Evolutionary conservation across 441 rosid genomes (phyloP).

Genomic region (Populus hybrid): DNA sequence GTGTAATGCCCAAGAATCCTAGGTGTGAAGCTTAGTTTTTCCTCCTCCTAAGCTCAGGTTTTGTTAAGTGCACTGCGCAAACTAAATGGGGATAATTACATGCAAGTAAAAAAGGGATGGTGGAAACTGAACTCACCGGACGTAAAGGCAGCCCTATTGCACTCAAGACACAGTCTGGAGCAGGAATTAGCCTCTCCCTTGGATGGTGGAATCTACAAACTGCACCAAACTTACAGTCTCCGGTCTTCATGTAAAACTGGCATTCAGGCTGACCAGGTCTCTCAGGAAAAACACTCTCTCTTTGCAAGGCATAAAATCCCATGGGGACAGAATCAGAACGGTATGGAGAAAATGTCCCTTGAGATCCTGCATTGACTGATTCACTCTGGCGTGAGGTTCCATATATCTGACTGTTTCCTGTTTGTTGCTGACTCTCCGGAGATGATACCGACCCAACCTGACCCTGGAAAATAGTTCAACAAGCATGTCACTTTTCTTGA

Average conservation of each 20-base stretch:
- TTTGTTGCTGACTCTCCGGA: constrained; percentile 65
- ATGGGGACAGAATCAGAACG: constrained; percentile 56
- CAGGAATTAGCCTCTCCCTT: constrained; percentile 83
- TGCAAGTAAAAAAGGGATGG: neutral
- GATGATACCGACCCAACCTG: constrained; percentile 86
- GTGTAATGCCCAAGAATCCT: too few species aligned
- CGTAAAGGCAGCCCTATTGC: constrained; percentile 94
- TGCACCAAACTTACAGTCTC: constrained; percentile 97
- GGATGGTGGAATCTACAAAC: constrained; percentile 98
- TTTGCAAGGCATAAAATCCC: constrained; percentile 71
- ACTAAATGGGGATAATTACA: neutral
- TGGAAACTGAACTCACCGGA: constrained; percentile 49
- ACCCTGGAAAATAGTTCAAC: constrained; percentile 51
- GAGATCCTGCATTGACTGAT: constrained; percentile 49
- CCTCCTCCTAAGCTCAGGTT: neutral
- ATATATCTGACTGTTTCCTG: constrained; percentile 58
- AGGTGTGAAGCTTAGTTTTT: neutral
- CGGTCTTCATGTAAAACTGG: constrained; percentile 24
- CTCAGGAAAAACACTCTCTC: constrained; percentile 92
- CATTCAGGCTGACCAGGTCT: constrained; percentile 98
- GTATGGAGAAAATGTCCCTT: constrained; percentile 53
- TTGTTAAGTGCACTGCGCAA: neutral
- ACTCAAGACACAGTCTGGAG: constrained; percentile 91
- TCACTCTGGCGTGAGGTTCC: constrained; percentile 61
- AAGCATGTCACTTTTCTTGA: constrained; percentile 21